These are phyloP conservation scores for Glaciozyma antarctica DNA, from an alignment of 768 basidiomycete genomes.

Conservation along the genomic window DNA sequence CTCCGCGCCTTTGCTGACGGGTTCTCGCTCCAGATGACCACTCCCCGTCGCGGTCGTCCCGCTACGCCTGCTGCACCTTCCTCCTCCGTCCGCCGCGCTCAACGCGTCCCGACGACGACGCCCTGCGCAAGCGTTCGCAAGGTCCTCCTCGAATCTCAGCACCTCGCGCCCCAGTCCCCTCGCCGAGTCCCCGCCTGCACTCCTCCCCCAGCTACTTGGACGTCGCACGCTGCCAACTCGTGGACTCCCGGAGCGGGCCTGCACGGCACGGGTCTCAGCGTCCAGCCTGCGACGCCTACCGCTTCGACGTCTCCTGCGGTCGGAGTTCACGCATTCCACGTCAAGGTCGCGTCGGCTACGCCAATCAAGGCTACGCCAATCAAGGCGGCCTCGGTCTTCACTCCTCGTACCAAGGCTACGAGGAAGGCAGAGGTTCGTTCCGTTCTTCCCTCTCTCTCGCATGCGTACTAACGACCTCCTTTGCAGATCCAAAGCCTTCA, in stretches of 20 bases:
- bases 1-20: background rate
- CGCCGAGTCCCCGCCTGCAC: background rate
- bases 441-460: background rate
- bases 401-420: background rate
- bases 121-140: background rate
- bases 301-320: background rate
- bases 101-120: background rate
- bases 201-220: background rate
- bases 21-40: background rate
- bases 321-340: background rate
- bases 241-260: background rate
- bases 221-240: background rate
- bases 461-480: background rate
- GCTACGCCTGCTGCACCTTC: background rate
- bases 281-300: background rate
- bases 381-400: background rate
- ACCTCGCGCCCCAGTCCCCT: background rate
- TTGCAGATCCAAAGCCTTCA: background rate
- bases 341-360: background rate
- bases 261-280: background rate
- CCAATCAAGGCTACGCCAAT: background rate
- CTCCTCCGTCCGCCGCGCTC: too few species aligned
- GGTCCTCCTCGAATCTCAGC: background rate
- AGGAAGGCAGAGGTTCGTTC: background rate
- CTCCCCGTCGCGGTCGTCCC: background rate